phyloP scores from a whole-genome alignment of 202 grass and related monocot species.

The Setaria italica region DNA sequence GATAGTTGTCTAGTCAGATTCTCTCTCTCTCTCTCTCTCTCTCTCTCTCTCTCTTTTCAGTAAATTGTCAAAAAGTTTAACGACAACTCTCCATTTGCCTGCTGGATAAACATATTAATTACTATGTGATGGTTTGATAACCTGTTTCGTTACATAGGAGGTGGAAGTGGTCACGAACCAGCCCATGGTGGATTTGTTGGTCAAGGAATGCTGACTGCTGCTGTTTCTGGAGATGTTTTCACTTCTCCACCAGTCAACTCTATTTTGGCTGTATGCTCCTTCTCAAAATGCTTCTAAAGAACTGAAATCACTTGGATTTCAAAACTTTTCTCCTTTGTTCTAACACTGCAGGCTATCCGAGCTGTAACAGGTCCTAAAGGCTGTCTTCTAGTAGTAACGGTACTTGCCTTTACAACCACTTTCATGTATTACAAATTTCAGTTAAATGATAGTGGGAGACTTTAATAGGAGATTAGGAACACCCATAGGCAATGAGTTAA shows the following conservation, averaged over 20 bases:
- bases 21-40: background rate
- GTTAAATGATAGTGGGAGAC: background rate
- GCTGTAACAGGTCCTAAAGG: conserved; percentile 92
- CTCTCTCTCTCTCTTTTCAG: background rate
- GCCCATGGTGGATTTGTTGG: conserved; percentile 97
- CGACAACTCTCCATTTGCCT: background rate
- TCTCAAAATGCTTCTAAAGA: conserved; percentile 15
- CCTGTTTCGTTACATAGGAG: conserved; percentile 58
- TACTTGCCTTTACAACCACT: conserved; percentile 41
- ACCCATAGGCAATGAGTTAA: background rate
- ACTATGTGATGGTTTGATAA: background rate
- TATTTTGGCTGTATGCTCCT: conserved; percentile 79
- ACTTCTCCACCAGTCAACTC: conserved; percentile 86
- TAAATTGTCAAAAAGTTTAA: background rate
- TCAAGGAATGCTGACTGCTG: conserved; percentile 92
- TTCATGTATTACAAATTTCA: conserved; percentile 8
- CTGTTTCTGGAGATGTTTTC: conserved; percentile 97
- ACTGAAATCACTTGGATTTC: conserved; percentile 23
- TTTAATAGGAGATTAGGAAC: conserved; percentile 1
- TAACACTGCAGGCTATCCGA: conserved; percentile 79
- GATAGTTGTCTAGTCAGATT: background rate
- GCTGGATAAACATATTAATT: background rate
- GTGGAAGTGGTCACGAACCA: conserved; percentile 96
- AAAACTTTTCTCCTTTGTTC: conserved; percentile 7
- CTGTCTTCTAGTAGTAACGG: conserved; percentile 96